phyloP scores from a whole-genome alignment of 75 land plant species.

The Adiantum capillusveneris region DNA sequence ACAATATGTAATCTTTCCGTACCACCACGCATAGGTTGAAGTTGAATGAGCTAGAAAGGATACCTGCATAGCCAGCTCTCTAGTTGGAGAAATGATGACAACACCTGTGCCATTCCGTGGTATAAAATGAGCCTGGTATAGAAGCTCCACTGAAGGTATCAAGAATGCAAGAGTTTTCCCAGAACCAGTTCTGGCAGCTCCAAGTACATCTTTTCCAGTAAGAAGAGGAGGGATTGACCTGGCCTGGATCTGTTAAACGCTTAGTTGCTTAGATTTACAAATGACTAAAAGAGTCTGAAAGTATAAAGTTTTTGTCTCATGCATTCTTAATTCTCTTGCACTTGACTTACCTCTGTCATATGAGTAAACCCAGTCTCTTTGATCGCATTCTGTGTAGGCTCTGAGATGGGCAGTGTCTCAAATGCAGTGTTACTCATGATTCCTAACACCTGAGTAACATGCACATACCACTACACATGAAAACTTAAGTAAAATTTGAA shows the following conservation, averaged over 20 bases:
- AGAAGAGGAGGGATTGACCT: slow-evolving; percentile 69
- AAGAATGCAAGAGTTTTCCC: slow-evolving; percentile 94
- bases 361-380: slow-evolving; percentile 64
- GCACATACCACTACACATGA: background rate
- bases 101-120: slow-evolving; percentile 95
- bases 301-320: background rate
- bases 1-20: too few species aligned
- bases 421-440: slow-evolving; percentile 68
- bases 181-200: slow-evolving; percentile 94
- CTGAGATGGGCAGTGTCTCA: slow-evolving; percentile 46
- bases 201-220: slow-evolving; percentile 75
- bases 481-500: too few species aligned
- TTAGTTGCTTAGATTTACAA: background rate
- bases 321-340: background rate
- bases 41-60: too few species aligned
- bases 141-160: slow-evolving; percentile 81
- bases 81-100: slow-evolving; percentile 81
- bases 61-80: slow-evolving; percentile 98
- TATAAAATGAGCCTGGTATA: slow-evolving; percentile 52
- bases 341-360: slow-evolving; percentile 92
- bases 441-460: slow-evolving; percentile 29
- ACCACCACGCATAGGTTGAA: too few species aligned
- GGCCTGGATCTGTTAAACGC: slow-evolving; percentile 86
- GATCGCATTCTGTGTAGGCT: slow-evolving; percentile 66
- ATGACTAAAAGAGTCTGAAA: background rate